Base-by-base conservation (phyloP, 1,139 yeast genomes). In the Eremothecium cymbalariae region DNA sequence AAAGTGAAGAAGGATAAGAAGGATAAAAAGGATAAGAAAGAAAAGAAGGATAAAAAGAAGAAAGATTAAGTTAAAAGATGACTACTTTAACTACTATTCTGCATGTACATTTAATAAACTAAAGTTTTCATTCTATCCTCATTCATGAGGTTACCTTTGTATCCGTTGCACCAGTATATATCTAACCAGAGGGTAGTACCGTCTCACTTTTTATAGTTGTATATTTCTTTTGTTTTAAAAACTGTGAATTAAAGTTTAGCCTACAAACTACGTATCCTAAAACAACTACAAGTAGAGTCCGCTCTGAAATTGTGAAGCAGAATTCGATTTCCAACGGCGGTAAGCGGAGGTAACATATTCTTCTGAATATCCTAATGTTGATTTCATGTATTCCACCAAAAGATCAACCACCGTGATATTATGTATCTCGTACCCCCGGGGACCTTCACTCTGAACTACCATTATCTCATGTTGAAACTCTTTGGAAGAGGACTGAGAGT, bases 1-100 rank as follows among this genome's bases (percentile, higher is more conserved):
- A 69, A 74, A 55, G 68, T 72, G 45, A 68, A 71, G 47, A 65
- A 71, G 51, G 66, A 71, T 42, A 68, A 71, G 63, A 68, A 72
- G 58, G 67, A 74, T 46, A 68, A 73, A 59, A 67, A 27, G 21
- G 7, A 27, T 6, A 16, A 27, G 30, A 14, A 27, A 21, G 7
- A 27, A 8, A 16, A 27, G 30, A 12, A 67, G 39, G 71, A 70
- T 36, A 54, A 57, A 46, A 57, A 60, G 65, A 68, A 70, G 61
- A 46, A 70, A 65, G 68, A 70, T 64, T 64, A 69, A 42, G 65
- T 60, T 61, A 64, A 61, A 25, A n/a, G n/a, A 18, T 26, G 35
- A 17, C 26, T 22, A 28, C 23, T 32, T 29, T 23, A 29, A 32
- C 17, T 21, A 36, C 32, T 19, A 29, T 29, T 12, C 28, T 29